Evolutionary conservation across 1,284 basidiomycete genomes (phyloP).

Genomic region (Cryptococcus sp.): DNA sequence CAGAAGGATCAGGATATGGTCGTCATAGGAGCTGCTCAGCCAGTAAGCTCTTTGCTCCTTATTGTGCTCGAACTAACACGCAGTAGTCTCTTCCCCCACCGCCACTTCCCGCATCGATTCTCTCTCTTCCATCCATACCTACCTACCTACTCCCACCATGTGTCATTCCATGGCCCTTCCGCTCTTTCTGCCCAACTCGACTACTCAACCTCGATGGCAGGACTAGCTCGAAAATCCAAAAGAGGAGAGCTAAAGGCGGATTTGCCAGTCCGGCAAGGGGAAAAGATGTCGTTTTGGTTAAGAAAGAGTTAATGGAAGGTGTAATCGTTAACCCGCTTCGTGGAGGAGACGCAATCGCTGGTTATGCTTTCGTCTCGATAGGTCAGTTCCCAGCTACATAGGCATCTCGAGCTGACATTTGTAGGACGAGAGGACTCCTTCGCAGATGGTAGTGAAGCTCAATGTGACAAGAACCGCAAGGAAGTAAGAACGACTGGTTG

Average conservation of each 20-base stretch:
- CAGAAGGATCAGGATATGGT: conserved; percentile 17
- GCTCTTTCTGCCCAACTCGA: conserved; percentile 36
- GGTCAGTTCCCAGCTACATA: conserved; percentile 20
- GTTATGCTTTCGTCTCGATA: conserved; percentile 39
- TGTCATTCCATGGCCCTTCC: conserved; percentile 42
- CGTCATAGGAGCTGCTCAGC: conserved; percentile 37
- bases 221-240: conserved; percentile 17
- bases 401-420: background rate
- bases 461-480: conserved; percentile 13
- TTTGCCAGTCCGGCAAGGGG: conserved; percentile 24
- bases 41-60: conserved; percentile 22
- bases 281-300: conserved; percentile 38
- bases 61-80: background rate
- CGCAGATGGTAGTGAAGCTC: conserved; percentile 10
- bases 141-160: conserved; percentile 34
- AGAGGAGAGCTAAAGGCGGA: conserved; percentile 23
- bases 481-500: conserved; percentile 47
- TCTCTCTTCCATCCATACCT: conserved; percentile 25
- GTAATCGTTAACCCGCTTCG: conserved; percentile 31
- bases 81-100: conserved; percentile 38
- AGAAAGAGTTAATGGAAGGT: conserved; percentile 40
- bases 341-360: conserved; percentile 24
- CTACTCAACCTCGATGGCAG: conserved; percentile 29
- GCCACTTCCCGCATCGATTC: conserved; percentile 19
- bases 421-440: conserved; percentile 39